phyloP scores from a whole-genome alignment of 2,329 filamentous ascomycete genomes.

The Trichoderma gracile region DNA sequence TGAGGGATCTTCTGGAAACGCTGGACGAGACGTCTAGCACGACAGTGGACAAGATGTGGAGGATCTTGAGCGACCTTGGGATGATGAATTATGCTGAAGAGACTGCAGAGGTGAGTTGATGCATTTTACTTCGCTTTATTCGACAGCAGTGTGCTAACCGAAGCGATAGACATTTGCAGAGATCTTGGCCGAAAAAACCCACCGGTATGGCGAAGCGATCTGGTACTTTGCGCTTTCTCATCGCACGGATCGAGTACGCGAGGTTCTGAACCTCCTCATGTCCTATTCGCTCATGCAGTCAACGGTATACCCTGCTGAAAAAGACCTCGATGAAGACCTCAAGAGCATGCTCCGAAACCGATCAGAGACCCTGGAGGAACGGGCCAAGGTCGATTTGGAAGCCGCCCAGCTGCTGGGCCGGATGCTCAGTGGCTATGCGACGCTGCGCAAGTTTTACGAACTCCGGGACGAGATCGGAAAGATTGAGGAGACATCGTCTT shows the following conservation, averaged over 20 bases:
- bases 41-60: conserved; percentile 80
- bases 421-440: conserved; percentile 89
- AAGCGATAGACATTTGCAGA: conserved; percentile 76
- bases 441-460: conserved; percentile 85
- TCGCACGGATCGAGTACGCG: conserved; percentile 73
- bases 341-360: conserved; percentile 69
- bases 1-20: conserved; percentile 64
- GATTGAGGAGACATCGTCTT: conserved; percentile 34
- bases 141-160: neutral
- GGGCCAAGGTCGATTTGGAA: conserved; percentile 74
- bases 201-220: conserved; percentile 81
- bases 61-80: conserved; percentile 73
- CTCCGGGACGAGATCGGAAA: conserved; percentile 62
- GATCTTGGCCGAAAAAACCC: conserved; percentile 67
- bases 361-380: conserved; percentile 67
- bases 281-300: conserved; percentile 87
- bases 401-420: conserved; percentile 82
- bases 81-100: conserved; percentile 77
- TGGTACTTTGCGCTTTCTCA: conserved; percentile 91
- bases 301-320: conserved; percentile 70
- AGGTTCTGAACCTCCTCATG: conserved; percentile 82
- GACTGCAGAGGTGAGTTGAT: conserved; percentile 74
- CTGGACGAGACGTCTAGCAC: conserved; percentile 65
- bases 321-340: conserved; percentile 73
- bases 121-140: neutral